These are phyloP conservation scores for Clonostachys solani DNA, from an alignment of 2,329 filamentous ascomycete genomes.

Conservation along the genomic window DNA sequence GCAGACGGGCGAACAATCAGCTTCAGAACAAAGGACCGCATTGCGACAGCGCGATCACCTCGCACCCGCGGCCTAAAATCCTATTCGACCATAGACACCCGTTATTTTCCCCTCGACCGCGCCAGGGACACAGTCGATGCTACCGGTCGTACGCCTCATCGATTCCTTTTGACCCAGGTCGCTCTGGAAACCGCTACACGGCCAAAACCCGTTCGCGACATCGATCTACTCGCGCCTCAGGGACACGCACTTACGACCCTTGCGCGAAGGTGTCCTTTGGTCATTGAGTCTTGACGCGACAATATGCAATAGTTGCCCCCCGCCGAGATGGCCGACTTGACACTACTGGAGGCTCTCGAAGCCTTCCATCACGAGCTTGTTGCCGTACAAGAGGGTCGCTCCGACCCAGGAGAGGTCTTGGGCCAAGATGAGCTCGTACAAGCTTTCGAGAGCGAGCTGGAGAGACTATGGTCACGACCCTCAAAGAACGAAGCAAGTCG, in stretches of 20 bases:
- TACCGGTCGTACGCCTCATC: no score
- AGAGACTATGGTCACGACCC: slow-evolving; percentile 70
- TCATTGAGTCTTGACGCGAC: slow-evolving; percentile 3
- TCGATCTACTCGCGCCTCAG: background rate
- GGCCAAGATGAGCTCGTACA: slow-evolving; percentile 67
- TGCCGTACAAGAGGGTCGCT: slow-evolving; percentile 66
- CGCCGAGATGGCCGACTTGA: slow-evolving; percentile 66
- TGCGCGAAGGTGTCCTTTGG: no score
- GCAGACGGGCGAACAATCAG: no score
- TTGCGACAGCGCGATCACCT: no score
- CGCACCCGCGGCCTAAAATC: no score
- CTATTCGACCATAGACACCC: no score
- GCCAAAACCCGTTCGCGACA: background rate
- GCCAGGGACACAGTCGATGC: no score
- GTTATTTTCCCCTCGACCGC: no score
- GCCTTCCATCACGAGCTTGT: slow-evolving; percentile 82
- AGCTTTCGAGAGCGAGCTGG: slow-evolving; percentile 67
- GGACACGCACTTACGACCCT: no score
- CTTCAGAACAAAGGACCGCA: no score
- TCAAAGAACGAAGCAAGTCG: slow-evolving; percentile 73
- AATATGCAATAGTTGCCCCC: slow-evolving; percentile 41
- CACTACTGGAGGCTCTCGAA: slow-evolving; percentile 72
- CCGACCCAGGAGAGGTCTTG: slow-evolving; percentile 58
- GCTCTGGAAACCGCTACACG: background rate
- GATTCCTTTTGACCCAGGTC: background rate